Percentiles rank a stretch among this genome's conserved stretches.
Evolutionary conservation across 257 asterid genomes (phyloP).

Genomic region (Voacanga thouarsii): DNA sequence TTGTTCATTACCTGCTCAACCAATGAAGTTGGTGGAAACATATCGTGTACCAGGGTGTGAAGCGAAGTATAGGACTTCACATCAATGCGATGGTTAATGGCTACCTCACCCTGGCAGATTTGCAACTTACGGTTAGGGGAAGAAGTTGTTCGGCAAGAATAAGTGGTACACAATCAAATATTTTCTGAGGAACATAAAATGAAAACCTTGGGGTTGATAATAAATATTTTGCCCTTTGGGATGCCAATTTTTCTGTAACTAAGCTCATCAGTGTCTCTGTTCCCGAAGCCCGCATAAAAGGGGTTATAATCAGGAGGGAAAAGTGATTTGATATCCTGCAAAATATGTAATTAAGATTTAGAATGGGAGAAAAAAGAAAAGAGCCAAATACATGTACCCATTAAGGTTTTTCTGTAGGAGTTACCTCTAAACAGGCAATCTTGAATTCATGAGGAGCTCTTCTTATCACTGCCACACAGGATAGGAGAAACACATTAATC

Average conservation of each 20-base stretch:
- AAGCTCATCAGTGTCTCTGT: conserved; percentile 97
- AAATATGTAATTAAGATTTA: conserved; percentile 7
- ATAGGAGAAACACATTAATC: conserved; percentile 9
- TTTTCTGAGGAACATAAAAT: not conserved
- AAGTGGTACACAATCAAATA: not conserved
- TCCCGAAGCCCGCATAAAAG: conserved; percentile 96
- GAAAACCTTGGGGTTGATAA: conserved; percentile 91
- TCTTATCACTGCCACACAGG: conserved; percentile 67
- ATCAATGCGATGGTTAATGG: conserved; percentile 79
- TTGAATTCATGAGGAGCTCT: conserved; percentile 99
- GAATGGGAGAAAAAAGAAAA: conserved; percentile 1
- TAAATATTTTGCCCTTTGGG: conserved; percentile 96
- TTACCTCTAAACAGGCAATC: conserved; percentile 98
- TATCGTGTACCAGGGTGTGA: conserved; percentile 89
- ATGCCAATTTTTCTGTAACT: conserved; percentile 97
- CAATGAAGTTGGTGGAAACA: conserved; percentile 96
- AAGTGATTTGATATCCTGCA: conserved; percentile 96
- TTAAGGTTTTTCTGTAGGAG: not conserved
- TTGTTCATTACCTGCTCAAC: conserved; percentile 70
- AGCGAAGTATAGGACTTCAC: conserved; percentile 93
- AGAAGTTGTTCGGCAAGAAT: not conserved
- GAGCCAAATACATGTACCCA: not conserved
- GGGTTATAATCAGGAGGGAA: conserved; percentile 95
- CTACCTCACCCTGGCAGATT: conserved; percentile 87
- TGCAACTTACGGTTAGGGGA: conserved; percentile 4